Evolutionary conservation across 371 early-diverging fungal genomes (phyloP).

Genomic region (Mycotypha africana): DNA sequence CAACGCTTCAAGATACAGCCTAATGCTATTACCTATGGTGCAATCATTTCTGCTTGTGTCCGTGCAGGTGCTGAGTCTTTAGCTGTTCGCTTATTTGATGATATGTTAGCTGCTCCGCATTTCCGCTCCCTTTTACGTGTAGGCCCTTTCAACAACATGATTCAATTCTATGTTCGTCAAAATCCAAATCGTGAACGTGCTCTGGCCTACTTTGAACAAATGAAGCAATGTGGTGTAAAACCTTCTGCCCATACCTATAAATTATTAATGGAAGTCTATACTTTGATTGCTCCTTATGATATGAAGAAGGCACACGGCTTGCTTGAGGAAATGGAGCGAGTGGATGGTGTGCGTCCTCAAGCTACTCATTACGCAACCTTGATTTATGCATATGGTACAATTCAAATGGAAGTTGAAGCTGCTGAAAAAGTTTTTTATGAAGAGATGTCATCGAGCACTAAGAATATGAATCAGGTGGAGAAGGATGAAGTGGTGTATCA

Average conservation of each 20-base stretch:
- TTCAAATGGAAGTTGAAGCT: slow-evolving; percentile 46
- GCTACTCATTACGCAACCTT: slow-evolving; percentile 58
- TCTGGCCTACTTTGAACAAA: slow-evolving; percentile 46
- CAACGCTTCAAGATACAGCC: slow-evolving; percentile 39
- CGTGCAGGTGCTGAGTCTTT: slow-evolving; percentile 54
- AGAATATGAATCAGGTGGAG: slow-evolving; percentile 27
- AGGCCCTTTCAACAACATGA: slow-evolving; percentile 62
- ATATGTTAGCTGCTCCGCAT: slow-evolving; percentile 46
- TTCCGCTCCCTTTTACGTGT: slow-evolving; percentile 53
- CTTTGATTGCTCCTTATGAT: slow-evolving; percentile 57
- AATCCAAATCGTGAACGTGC: slow-evolving; percentile 50
- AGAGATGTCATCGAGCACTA: no score
- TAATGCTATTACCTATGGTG: slow-evolving; percentile 59
- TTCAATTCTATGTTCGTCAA: slow-evolving; percentile 61
- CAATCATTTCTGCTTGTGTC: slow-evolving; percentile 59
- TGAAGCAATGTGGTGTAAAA: slow-evolving; percentile 41
- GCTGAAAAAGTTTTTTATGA: slow-evolving; percentile 45
- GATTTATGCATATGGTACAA: slow-evolving; percentile 55
- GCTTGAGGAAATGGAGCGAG: slow-evolving; percentile 42
- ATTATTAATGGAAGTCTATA: slow-evolving; percentile 55
- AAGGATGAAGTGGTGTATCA: slow-evolving; percentile 57
- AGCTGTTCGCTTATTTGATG: slow-evolving; percentile 44
- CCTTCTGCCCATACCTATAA: slow-evolving; percentile 61
- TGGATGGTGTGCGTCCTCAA: slow-evolving; percentile 39
- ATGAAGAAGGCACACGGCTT: slow-evolving; percentile 53